These are phyloP conservation scores for Beverwykella pulmonaria DNA, from an alignment of 495 filamentous ascomycete species.

Conservation along the genomic window DNA sequence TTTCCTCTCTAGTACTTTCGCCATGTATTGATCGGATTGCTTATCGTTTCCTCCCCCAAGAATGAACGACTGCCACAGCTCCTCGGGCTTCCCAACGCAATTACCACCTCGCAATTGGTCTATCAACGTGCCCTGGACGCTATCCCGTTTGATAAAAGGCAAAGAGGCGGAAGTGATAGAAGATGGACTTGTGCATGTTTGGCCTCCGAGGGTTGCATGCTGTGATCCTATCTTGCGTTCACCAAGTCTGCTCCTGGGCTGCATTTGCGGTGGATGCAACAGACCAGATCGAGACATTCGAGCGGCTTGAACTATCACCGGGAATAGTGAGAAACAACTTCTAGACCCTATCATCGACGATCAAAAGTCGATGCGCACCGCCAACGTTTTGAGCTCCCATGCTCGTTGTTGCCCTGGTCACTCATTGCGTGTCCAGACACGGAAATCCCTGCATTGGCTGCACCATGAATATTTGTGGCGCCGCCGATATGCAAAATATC, in stretches of 20 bases:
- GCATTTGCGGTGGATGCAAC: not conserved
- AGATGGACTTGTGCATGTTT: slow-evolving; percentile 10
- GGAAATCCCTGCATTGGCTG: slow-evolving; percentile 14
- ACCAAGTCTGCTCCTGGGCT: too few species aligned
- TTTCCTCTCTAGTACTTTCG: not conserved
- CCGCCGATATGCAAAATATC: slow-evolving; percentile 2
- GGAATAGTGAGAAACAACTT: slow-evolving; percentile 25
- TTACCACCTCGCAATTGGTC: not conserved
- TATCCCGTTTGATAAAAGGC: slow-evolving; percentile 10
- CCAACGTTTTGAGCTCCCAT: not conserved
- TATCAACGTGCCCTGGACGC: not conserved
- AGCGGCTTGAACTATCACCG: slow-evolving; percentile 22
- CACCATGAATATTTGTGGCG: not conserved
- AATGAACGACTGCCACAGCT: slow-evolving; percentile 30
- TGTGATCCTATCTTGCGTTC: slow-evolving; percentile 7
- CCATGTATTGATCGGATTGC: not conserved
- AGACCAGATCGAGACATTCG: not conserved
- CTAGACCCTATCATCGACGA: slow-evolving; percentile 33
- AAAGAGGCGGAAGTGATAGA: slow-evolving; percentile 26
- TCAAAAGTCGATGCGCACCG: not conserved
- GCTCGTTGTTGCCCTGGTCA: not conserved
- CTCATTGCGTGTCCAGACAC: not conserved
- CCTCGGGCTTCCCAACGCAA: not conserved
- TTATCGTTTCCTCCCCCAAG: slow-evolving; percentile 4
- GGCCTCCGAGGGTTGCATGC: slow-evolving; percentile 24